phyloP scores from a whole-genome alignment of 805 yeast species.

The Tetrapisispora phaffii region DNA sequence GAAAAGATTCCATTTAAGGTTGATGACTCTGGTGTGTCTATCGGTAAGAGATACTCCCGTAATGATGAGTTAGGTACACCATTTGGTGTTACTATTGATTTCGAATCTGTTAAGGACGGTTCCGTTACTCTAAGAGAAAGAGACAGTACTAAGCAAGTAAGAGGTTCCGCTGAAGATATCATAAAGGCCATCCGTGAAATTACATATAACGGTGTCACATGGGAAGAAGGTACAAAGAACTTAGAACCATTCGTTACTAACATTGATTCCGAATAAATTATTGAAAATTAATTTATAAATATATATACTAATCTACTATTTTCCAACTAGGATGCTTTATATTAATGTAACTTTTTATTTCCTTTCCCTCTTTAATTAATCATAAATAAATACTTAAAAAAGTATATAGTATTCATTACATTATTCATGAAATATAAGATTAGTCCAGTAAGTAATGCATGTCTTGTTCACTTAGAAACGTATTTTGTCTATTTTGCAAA shows the following conservation, averaged over 20 bases:
- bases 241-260: conserved; percentile 67
- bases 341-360: not conserved
- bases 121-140: conserved; percentile 93
- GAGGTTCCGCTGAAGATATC: conserved; percentile 75
- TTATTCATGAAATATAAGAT: not conserved
- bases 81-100: conserved; percentile 93
- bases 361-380: not conserved
- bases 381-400: not conserved
- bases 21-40: conserved; percentile 92
- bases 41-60: conserved; percentile 95
- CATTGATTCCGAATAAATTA: conserved; percentile 29
- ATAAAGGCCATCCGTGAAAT: conserved; percentile 64
- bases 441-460: not conserved
- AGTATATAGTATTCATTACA: not conserved
- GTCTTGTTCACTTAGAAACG: not conserved
- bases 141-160: conserved; percentile 90
- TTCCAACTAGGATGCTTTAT: not conserved
- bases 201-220: conserved; percentile 60
- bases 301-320: not conserved
- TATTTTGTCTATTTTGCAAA: conserved; percentile 21
- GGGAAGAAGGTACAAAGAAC: conserved; percentile 76
- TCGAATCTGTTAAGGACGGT: conserved; percentile 76
- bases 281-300: not conserved
- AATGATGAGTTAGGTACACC: conserved; percentile 98
- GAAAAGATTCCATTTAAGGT: conserved; percentile 88